Evolutionary conservation across 176 grass and related monocot genomes (phyloP).

Genomic region (Aegilops bicornis): DNA sequence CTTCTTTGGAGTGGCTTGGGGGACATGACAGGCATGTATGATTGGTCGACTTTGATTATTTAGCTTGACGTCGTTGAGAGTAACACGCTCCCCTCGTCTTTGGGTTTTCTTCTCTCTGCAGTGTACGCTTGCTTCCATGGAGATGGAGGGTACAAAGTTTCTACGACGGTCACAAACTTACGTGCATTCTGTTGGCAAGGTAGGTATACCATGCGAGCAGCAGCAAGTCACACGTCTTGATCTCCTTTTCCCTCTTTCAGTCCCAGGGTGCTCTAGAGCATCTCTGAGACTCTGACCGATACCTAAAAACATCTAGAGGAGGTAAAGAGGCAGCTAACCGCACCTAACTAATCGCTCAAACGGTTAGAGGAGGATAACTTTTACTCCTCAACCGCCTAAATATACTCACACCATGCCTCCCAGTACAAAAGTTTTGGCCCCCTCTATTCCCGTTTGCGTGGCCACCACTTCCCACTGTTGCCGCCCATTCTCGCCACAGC

Average conservation of each 20-base stretch:
- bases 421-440: no score
- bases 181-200: neutral
- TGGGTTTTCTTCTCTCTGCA: neutral
- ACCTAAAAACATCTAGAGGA: no score
- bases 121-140: neutral
- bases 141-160: conserved; percentile 3
- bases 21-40: conserved; percentile 18
- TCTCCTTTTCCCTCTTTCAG: neutral
- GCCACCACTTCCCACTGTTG: no score
- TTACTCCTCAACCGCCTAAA: no score
- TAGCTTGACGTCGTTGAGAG: conserved; percentile 21
- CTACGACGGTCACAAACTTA: neutral
- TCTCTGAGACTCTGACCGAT: no score
- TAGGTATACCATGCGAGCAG: neutral
- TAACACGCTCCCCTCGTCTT: neutral
- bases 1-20: conserved; percentile 28
- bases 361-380: no score
- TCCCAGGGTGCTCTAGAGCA: no score
- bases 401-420: no score
- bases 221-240: neutral
- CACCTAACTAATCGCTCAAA: no score
- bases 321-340: no score
- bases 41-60: neutral
- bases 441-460: no score
- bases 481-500: no score